Base-by-base conservation (phyloP, 305 asterid species). In the Rubia balearica region DNA sequence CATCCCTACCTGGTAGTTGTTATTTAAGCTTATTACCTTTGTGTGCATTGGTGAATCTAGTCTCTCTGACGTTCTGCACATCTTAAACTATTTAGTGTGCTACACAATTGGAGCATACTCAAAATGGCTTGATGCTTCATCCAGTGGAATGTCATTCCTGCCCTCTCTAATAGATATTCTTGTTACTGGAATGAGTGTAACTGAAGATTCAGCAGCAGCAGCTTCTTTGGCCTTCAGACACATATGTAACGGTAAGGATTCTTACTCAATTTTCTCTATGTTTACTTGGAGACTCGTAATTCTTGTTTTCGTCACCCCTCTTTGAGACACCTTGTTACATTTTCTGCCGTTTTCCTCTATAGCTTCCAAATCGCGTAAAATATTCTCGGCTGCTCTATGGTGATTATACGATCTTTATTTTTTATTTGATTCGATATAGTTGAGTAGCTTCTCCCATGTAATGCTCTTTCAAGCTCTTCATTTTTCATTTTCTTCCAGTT, bases 131-230 rank as follows among this genome's bases (percentile, higher is more conserved):
- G 90, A 94, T 84, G 86, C 86, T 78, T 84, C 95, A 55, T 82
- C 95, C 36, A 87, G 77, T 80, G 97, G 99, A 71, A 79, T 87
- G 78, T 85, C 98, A 43, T 91, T 86, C 80, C 82, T 94, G 86
- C 96, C 96, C 22, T 78, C 93, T 24, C 89, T 94, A 74, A 85
- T 89, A 81, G 92, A 89, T 81, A 94, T 91, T 83, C 97, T 94
- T 79, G 99, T 94, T 65, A 83, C 83, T 40, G 96, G 99, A 81
- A 91, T 94, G 99, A 86, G 95, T 82, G 70, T 81, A 71, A 87
- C 96, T 70, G 98, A 91, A 85, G 99, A 94, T 80, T 83, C 97
- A 67, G 99, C 98, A 45, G 90, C 97, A 19, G 99, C 97, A 17
- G 99, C 98, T 79, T 88, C 96, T 67, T 71, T 89, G 87, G 97